Percentiles rank a stretch among this genome's conserved stretches.
phyloP scores from a whole-genome alignment of 108 stramenopile genomes.

The Conticribra guillardii region DNA sequence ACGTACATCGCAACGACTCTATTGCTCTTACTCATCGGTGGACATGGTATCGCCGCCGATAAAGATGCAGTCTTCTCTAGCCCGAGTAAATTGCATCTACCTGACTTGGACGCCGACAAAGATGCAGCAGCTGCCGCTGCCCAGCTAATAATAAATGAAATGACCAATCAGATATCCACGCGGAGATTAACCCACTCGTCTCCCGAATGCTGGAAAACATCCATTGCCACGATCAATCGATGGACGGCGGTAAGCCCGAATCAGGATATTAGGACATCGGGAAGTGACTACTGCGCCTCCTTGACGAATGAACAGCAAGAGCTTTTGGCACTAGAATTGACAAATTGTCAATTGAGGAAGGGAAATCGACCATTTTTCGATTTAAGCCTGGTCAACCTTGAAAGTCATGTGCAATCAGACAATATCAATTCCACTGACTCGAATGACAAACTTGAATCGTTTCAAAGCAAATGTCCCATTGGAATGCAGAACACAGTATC shows the following conservation, averaged over 20 bases:
- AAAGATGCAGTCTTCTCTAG: too few relatives aligned
- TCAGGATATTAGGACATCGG: conserved; percentile 7
- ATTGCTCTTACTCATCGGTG: too few relatives aligned
- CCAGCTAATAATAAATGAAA: conserved; percentile 1
- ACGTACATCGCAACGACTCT: too few relatives aligned
- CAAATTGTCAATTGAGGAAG: conserved; percentile 40
- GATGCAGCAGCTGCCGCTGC: background rate
- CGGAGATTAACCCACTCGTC: conserved; percentile 13
- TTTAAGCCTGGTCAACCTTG: background rate
- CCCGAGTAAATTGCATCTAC: too few relatives aligned
- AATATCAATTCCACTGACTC: conserved; percentile 4
- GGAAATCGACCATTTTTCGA: conserved; percentile 1
- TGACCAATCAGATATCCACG: conserved; percentile 1
- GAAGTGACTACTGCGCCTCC: conserved; percentile 33
- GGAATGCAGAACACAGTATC: background rate
- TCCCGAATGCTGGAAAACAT: conserved; percentile 35
- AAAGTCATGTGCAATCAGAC: background rate
- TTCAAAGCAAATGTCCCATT: background rate
- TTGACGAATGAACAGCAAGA: conserved; percentile 42
- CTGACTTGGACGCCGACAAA: too few relatives aligned
- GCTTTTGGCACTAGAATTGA: conserved; percentile 43
- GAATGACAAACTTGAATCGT: background rate
- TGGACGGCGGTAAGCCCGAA: conserved; percentile 1
- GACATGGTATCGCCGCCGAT: too few relatives aligned
- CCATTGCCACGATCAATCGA: conserved; percentile 23